Percentiles rank a stretch among this genome's conserved stretches.
Evolutionary conservation across 768 basidiomycete species (phyloP).

Genomic region (Neoboletus magnificus): DNA sequence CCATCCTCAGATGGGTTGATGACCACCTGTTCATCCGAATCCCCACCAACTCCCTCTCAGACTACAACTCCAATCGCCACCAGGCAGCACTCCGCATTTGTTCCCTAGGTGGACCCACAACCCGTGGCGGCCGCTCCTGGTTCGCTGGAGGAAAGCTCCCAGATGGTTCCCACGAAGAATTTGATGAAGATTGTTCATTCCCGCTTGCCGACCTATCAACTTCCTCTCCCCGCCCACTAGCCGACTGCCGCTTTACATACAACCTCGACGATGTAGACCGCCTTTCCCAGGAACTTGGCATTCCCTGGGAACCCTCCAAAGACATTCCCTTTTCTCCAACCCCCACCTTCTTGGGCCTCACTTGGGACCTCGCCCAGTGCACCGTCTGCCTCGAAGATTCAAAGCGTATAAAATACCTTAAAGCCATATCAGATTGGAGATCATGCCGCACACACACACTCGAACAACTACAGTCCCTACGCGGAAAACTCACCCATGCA

Average conservation of each 20-base stretch:
- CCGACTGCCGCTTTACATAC: neutral
- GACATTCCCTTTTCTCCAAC: neutral
- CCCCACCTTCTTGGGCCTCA: accelerated
- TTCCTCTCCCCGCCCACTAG: accelerated
- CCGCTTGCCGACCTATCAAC: neutral
- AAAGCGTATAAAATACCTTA: neutral
- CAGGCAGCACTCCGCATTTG: too few species aligned
- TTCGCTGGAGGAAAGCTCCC: accelerated
- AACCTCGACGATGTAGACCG: neutral
- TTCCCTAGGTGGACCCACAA: too few species aligned
- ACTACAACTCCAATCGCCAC: too few species aligned
- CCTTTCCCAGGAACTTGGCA: accelerated
- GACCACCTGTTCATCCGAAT: neutral
- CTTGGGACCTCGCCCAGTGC: accelerated
- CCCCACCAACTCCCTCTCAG: too few species aligned
- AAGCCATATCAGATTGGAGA: too few species aligned
- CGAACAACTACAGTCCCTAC: too few species aligned
- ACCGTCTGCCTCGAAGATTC: neutral
- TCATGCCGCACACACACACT: too few species aligned
- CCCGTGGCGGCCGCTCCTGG: neutral
- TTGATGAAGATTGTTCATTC: accelerated
- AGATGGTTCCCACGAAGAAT: neutral
- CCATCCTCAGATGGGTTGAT: neutral
- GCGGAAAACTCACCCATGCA: too few species aligned
- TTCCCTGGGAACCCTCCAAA: neutral